A percentile compares a stretch with the other conserved stretches of the same genome.
phyloP scores from a whole-genome alignment of 164 flowering plant genomes.

The Annona squamosa region DNA sequence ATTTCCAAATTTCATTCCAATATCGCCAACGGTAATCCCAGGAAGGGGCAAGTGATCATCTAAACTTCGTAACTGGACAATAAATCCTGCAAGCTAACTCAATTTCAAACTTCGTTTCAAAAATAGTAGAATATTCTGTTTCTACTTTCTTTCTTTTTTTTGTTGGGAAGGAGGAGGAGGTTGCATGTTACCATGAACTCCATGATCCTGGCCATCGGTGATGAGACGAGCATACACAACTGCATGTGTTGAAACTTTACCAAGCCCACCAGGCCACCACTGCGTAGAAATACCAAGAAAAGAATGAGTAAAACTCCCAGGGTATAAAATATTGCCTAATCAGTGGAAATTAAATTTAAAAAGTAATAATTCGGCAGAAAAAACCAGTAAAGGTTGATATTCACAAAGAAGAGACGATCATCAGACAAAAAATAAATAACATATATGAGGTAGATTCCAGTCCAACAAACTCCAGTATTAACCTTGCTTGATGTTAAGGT shows the following conservation, averaged over 20 bases:
- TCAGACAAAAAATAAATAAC: background rate
- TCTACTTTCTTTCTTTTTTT: background rate
- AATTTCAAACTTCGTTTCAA: background rate
- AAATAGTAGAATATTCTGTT: background rate
- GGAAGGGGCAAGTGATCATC: constrained; percentile 91
- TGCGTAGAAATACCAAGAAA: constrained; percentile 18
- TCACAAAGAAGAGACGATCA: background rate
- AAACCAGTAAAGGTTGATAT: background rate
- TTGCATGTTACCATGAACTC: constrained; percentile 63
- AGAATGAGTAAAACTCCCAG: background rate
- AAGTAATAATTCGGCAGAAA: background rate
- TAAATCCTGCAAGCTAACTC: constrained; percentile 52
- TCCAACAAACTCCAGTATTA: constrained; percentile 20
- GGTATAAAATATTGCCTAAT: background rate
- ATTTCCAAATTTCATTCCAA: constrained; percentile 97
- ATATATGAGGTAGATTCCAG: no score
- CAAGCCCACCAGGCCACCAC: constrained; percentile 99
- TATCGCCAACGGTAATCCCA: constrained; percentile 89
- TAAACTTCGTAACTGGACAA: constrained; percentile 86
- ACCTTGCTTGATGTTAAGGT: constrained; percentile 94
- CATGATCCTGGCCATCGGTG: constrained; percentile 62
- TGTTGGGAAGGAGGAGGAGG: background rate
- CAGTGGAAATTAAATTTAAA: background rate
- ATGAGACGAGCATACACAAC: constrained; percentile 84
- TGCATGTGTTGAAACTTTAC: constrained; percentile 93